Conservation (phyloP, 306 rosid species). For the Sesbania bispinosa region DNA sequence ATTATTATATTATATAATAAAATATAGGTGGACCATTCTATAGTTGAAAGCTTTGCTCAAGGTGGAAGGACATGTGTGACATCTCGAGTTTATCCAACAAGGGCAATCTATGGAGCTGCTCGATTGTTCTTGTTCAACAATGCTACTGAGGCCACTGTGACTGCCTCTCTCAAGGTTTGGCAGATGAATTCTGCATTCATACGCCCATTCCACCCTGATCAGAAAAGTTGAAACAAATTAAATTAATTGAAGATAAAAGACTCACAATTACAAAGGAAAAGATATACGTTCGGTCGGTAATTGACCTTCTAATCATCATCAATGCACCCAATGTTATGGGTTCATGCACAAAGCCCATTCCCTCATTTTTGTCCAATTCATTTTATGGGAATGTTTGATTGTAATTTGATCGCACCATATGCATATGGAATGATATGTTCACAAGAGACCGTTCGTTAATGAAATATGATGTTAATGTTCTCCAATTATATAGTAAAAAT, state of each 20-base stretch:
- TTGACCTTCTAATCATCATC: background rate
- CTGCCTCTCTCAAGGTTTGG: constrained; percentile 73
- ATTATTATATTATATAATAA: background rate
- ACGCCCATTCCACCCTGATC: constrained; percentile 55
- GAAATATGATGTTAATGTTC: background rate
- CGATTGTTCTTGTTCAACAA: constrained; percentile 76
- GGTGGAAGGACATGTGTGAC: constrained; percentile 84
- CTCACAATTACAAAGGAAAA: background rate
- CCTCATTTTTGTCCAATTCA: background rate
- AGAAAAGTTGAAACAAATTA: background rate
- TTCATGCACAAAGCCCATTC: background rate
- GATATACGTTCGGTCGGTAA: background rate
- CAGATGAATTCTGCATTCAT: constrained; percentile 95
- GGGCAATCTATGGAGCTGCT: constrained; percentile 85
- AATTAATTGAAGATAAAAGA: background rate
- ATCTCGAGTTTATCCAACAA: constrained; percentile 81
- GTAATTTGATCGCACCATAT: background rate
- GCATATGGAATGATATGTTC: background rate
- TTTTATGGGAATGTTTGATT: background rate
- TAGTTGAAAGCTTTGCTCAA: constrained; percentile 87
- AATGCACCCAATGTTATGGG: background rate
- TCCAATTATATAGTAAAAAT: background rate
- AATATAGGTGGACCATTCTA: constrained; percentile 86
- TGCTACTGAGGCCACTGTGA: constrained; percentile 63
- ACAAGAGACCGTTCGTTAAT: background rate